Evolutionary conservation across 805 yeast species (phyloP).

Genomic region (Spathaspora gorwiae): DNA sequence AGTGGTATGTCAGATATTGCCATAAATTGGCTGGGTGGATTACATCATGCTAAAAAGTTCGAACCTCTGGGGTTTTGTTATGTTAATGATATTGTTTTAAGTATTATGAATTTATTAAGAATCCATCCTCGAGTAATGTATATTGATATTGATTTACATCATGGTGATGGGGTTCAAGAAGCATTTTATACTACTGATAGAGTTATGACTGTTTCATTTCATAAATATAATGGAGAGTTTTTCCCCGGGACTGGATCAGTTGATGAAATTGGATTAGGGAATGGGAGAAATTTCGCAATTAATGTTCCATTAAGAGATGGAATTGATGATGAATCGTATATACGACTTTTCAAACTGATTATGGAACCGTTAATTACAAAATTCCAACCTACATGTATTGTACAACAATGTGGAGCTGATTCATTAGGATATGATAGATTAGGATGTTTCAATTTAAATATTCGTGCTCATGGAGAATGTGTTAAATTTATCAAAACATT

Average conservation of each 20-base stretch:
- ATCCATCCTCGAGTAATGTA: slow-evolving; percentile 91
- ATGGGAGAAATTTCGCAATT: slow-evolving; percentile 81
- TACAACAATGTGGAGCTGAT: slow-evolving; percentile 97
- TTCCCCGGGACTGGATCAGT: slow-evolving; percentile 97
- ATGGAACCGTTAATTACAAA: slow-evolving; percentile 87
- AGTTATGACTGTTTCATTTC: slow-evolving; percentile 95
- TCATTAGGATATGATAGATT: slow-evolving; percentile 88
- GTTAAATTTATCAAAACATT: slow-evolving; percentile 84
- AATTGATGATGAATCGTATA: slow-evolving; percentile 86
- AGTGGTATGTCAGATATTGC: slow-evolving; percentile 90
- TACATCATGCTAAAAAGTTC: slow-evolving; percentile 92
- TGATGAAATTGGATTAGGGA: slow-evolving; percentile 84
- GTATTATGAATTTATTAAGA: slow-evolving; percentile 76
- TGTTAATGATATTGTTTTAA: slow-evolving; percentile 87
- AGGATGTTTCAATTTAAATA: slow-evolving; percentile 90
- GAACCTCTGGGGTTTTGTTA: slow-evolving; percentile 97
- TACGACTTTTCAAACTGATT: slow-evolving; percentile 70
- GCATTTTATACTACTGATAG: slow-evolving; percentile 93
- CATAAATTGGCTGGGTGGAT: slow-evolving; percentile 93
- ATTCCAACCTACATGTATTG: slow-evolving; percentile 90
- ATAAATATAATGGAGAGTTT: slow-evolving; percentile 88
- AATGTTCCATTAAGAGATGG: slow-evolving; percentile 95
- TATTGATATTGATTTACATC: slow-evolving; percentile 92
- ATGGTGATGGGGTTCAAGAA: slow-evolving; percentile 98
- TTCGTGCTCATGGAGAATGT: slow-evolving; percentile 93